Conservation (phyloP, 78 protist species). For the slime mould (Dictyostelium discoideum) region DNA sequence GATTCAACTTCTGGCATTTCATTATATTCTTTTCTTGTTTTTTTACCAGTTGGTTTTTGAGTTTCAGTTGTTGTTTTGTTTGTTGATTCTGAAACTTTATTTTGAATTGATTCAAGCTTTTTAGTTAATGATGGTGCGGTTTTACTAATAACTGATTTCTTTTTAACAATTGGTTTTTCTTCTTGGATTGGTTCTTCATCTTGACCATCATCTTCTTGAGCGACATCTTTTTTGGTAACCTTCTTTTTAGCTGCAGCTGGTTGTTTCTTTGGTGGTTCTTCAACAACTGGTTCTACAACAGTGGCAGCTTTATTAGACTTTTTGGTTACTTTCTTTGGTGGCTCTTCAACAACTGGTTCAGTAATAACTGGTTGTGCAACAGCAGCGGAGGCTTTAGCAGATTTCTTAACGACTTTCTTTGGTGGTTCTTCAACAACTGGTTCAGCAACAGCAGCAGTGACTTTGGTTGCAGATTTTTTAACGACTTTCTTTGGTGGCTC, state of each 20-base stretch:
- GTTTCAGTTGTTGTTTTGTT: background rate
- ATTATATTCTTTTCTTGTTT: constrained; percentile 27
- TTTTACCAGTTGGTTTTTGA: constrained; percentile 4
- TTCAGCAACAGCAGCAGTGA: background rate
- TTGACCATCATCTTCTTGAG: background rate
- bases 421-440: background rate
- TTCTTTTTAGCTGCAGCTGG: constrained; percentile 18
- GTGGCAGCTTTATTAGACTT: background rate
- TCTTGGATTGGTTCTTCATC: background rate
- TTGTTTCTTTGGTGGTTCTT: constrained; percentile 10
- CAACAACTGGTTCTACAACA: background rate
- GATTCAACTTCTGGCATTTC: constrained; percentile 71
- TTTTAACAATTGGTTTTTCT: constrained; percentile 10
- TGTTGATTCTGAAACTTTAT: background rate
- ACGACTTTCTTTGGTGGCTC: background rate
- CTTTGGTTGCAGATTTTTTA: background rate
- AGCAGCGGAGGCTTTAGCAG: background rate
- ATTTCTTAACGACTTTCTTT: background rate
- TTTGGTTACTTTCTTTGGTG: background rate
- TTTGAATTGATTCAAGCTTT: background rate
- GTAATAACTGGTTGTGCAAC: background rate
- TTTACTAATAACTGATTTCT: background rate
- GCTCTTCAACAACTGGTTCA: background rate
- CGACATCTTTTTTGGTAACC: background rate
- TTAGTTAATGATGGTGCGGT: background rate